Conservation (phyloP, 2,329 filamentous ascomycete species). For the Anthostomella pinea region DNA sequence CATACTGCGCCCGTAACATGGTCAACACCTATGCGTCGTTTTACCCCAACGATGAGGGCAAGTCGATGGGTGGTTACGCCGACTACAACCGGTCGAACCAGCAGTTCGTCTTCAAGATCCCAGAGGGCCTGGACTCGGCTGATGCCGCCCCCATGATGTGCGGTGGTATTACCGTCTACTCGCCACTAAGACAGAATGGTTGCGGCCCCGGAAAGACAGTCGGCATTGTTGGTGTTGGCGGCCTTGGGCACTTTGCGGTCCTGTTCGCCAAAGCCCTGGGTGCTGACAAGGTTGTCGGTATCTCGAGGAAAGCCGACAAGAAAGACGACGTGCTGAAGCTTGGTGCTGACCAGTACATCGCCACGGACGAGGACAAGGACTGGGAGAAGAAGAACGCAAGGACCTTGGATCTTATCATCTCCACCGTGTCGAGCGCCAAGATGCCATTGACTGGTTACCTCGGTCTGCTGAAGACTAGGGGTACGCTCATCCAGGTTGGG, state of each 20-base stretch:
- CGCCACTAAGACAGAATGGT: constrained; percentile 60
- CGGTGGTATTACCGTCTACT: constrained; percentile 65
- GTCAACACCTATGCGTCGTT: constrained; percentile 53
- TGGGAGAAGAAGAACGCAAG: constrained; percentile 52
- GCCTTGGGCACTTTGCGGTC: constrained; percentile 67
- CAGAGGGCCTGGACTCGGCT: constrained; percentile 38
- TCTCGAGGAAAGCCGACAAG: constrained; percentile 54
- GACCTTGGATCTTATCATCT: constrained; percentile 58
- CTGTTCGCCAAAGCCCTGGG: constrained; percentile 67
- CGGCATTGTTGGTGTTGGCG: constrained; percentile 66
- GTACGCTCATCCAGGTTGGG: constrained; percentile 65
- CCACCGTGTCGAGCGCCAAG: constrained; percentile 47
- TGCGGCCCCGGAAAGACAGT: constrained; percentile 66
- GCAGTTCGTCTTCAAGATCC: constrained; percentile 49
- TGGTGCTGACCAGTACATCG: constrained; percentile 52
- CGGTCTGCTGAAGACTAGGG: constrained; percentile 55
- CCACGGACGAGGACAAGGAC: constrained; percentile 47
- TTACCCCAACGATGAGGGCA: constrained; percentile 50
- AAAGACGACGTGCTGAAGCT: constrained; percentile 53
- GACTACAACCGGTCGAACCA: constrained; percentile 34
- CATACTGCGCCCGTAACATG: constrained; percentile 38
- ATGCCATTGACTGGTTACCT: constrained; percentile 67
- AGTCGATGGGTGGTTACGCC: constrained; percentile 57
- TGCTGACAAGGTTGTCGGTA: constrained; percentile 58
- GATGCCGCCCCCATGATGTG: constrained; percentile 64